Conservation (phyloP, 202 grass and related monocot genomes). For the Bolboschoenoplectus hybrid region DNA sequence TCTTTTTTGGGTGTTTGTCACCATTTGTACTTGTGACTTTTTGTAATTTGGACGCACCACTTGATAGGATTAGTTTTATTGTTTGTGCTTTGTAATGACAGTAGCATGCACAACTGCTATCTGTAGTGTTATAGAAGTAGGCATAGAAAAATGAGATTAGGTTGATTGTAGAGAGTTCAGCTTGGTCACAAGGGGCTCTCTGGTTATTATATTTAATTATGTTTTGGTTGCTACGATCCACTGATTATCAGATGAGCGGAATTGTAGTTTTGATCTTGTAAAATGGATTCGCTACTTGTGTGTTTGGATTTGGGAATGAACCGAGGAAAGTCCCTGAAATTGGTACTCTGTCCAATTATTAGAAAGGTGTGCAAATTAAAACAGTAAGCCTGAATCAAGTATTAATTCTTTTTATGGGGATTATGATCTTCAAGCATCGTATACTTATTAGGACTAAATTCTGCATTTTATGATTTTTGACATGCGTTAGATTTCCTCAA, state of each 20-base stretch:
- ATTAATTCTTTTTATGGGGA: too few relatives aligned
- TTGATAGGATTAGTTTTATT: slow-evolving; percentile 30
- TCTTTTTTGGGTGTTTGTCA: slow-evolving; percentile 55
- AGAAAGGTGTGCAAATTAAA: too few relatives aligned
- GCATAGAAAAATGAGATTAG: slow-evolving; percentile 31
- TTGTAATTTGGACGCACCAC: slow-evolving; percentile 40
- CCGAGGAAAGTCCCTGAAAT: too few relatives aligned
- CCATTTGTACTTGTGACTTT: slow-evolving; percentile 51
- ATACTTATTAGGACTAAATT: too few relatives aligned
- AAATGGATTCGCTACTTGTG: too few relatives aligned
- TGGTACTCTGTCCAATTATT: too few relatives aligned
- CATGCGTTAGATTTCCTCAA: too few relatives aligned
- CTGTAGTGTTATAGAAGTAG: slow-evolving; percentile 44
- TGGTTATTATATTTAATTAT: neutral
- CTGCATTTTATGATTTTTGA: too few relatives aligned
- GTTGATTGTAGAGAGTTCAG: slow-evolving; percentile 6
- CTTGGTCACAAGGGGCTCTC: neutral
- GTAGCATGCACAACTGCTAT: slow-evolving; percentile 30
- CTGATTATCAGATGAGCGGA: neutral
- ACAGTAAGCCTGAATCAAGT: too few relatives aligned
- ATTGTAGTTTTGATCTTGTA: neutral
- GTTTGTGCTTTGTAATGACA: slow-evolving; percentile 26
- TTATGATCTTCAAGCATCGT: too few relatives aligned
- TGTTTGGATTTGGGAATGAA: too few relatives aligned
- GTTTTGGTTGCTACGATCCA: neutral